Base-by-base conservation (phyloP, 148 eudicot genomes). In the Heliamphora exappendiculata region DNA sequence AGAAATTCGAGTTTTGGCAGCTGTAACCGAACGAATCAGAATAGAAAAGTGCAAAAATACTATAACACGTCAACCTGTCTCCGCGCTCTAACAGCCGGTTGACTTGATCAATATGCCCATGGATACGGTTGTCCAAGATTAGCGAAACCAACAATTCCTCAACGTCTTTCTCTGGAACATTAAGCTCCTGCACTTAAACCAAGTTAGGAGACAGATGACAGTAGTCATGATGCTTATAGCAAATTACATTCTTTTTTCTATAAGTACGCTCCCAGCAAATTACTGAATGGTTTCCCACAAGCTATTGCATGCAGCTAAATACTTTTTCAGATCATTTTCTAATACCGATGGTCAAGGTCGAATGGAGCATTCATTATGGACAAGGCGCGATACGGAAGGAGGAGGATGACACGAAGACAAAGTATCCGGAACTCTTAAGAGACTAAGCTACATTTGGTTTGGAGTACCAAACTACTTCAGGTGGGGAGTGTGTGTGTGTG, bases 41-140 rank as follows among this genome's bases (percentile, higher is more conserved):
- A 62, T 7, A 9, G 0, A 53, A 58, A 1, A 34, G 29, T 19
- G 47, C 10, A 70, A 24, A 62, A 22, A 31, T 39, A 58, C 14
- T 7, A 39, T 10, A 26, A 31, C 8, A 49, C 19, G 49, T 22
- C 76, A 66, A 91, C 98, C 93, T 80, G 86, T 95, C 96, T 37
- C 94, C 89, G 65, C 90, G 91, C 79, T 92, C 97, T 77, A 92
- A 79, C 45, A 92, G 89, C 75, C 84, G 86, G 81, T 95, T 95
- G 82, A 92, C 96, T 89, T 95, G 98, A 81, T 95, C 98, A 78
- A 92, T 95, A 81, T 95, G 98, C 28, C 98, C 98, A 63, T 88
- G 92, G 66, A 95, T 87, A 49, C 97, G 88, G 75, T 95, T 95
- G 82, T 95, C 98, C 89, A 95, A 74, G 57, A 95, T 92, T 10